Evolutionary conservation across 2,329 filamentous ascomycete genomes (phyloP).

Genomic region (Cytospora schulzeri): DNA sequence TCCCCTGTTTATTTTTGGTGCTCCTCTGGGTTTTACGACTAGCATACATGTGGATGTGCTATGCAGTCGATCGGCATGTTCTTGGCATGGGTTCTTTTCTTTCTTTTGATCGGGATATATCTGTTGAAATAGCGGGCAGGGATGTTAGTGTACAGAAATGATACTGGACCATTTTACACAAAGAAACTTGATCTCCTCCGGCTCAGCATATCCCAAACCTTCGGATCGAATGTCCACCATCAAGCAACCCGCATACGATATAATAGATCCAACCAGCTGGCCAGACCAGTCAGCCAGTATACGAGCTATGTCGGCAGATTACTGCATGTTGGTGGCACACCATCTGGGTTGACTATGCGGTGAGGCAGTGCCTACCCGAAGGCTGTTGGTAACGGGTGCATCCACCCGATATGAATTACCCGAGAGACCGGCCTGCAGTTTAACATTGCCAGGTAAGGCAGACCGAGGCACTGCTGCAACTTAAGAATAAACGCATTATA

Average conservation of each 20-base stretch:
- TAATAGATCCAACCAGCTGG: neutral
- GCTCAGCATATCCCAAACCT: neutral
- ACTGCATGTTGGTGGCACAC: neutral
- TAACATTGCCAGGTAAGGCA: neutral
- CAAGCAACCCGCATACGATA: neutral
- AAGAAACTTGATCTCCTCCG: neutral
- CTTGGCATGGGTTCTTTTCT: constrained; percentile 4
- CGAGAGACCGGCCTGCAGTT: neutral
- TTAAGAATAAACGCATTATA: neutral
- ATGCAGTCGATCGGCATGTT: constrained; percentile 5
- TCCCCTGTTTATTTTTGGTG: neutral
- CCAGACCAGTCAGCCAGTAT: neutral
- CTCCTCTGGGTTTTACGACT: neutral
- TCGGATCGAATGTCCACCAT: neutral
- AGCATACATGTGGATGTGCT: constrained; percentile 1
- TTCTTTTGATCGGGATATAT: constrained; percentile 2
- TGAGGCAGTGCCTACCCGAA: neutral
- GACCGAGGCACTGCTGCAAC: neutral
- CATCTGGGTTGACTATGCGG: neutral
- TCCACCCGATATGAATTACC: neutral
- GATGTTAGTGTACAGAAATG: neutral
- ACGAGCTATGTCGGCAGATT: neutral
- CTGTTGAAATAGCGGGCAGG: neutral
- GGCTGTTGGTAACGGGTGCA: neutral
- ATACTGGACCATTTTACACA: neutral